Evolutionary conservation across 768 basidiomycete genomes (phyloP).

Genomic region (Boletus patriciae): DNA sequence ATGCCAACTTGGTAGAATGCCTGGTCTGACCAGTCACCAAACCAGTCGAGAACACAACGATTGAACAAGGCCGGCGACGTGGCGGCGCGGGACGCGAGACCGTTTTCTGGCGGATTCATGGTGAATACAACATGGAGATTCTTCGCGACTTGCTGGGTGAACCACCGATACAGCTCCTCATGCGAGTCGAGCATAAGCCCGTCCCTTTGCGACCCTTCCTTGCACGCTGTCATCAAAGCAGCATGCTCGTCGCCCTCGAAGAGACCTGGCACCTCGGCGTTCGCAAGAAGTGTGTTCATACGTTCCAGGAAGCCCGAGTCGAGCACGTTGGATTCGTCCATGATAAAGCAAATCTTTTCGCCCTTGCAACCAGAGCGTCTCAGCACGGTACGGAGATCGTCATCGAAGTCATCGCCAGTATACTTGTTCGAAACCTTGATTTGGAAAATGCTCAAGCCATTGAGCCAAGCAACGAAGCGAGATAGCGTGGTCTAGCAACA

Average conservation of each 20-base stretch:
- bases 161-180: conserved; percentile 98
- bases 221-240: conserved; percentile 98
- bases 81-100: conserved; percentile 91
- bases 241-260: conserved; percentile 99
- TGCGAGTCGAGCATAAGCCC: conserved; percentile 98
- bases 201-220: conserved; percentile 98
- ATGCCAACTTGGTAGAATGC: conserved; percentile 97
- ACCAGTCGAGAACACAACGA: conserved; percentile 99
- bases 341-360: conserved; percentile 99
- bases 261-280: conserved; percentile 99
- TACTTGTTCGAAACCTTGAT: conserved; percentile 99
- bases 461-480: conserved; percentile 99
- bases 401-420: conserved; percentile 97
- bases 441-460: conserved; percentile 97
- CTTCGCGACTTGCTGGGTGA: conserved; percentile 96
- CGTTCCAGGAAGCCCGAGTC: conserved; percentile 98
- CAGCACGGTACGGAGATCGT: conserved; percentile 92
- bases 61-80: conserved; percentile 99
- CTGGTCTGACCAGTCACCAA: conserved; percentile 99
- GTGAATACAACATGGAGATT: conserved; percentile 99
- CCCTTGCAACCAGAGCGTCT: conserved; percentile 97
- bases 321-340: conserved; percentile 99
- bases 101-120: conserved; percentile 98
- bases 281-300: conserved; percentile 99
- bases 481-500: conserved; percentile 84